Conservation (phyloP, 2,329 filamentous ascomycete genomes). For the Trichoderma atroviride region DNA sequence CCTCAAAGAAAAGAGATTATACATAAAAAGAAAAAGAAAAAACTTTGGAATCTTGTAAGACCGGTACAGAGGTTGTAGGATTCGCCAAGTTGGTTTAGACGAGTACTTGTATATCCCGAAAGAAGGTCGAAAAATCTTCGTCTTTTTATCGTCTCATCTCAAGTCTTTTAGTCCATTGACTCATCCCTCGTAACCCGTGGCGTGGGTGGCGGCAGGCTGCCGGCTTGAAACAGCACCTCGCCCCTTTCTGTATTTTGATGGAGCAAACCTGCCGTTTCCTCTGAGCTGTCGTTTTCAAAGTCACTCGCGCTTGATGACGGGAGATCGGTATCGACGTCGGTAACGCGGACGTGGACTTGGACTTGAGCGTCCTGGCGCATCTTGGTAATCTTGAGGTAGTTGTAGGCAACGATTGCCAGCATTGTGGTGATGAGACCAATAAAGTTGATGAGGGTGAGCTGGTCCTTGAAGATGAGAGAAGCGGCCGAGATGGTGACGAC, state of each 20-base stretch:
- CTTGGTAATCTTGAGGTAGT: conserved; percentile 88
- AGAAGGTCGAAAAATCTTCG: not conserved
- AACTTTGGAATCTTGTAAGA: not conserved
- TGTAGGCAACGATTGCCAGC: conserved; percentile 83
- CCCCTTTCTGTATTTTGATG: conserved; percentile 42
- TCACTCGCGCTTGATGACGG: conserved; percentile 44
- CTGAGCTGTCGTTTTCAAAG: conserved; percentile 47
- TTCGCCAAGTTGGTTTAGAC: not conserved
- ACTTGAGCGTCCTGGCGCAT: conserved; percentile 77
- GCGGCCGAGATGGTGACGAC: conserved; percentile 93
- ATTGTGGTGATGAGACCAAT: conserved; percentile 88
- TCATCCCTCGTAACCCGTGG: conserved; percentile 24
- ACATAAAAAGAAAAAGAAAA: not conserved
- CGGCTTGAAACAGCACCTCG: conserved; percentile 44
- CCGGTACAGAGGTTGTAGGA: not conserved
- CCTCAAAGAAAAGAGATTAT: not conserved
- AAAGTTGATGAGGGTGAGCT: conserved; percentile 83
- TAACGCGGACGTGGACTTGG: conserved; percentile 50
- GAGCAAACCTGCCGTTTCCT: conserved; percentile 52
- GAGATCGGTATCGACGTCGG: conserved; percentile 39
- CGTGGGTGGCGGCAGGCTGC: conserved; percentile 36
- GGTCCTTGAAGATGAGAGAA: conserved; percentile 84
- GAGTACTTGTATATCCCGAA: not conserved
- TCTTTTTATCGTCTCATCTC: not conserved
- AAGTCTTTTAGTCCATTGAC: conserved; percentile 2